Base-by-base conservation (phyloP, 257 asterid species). In the Coffea canephora region DNA sequence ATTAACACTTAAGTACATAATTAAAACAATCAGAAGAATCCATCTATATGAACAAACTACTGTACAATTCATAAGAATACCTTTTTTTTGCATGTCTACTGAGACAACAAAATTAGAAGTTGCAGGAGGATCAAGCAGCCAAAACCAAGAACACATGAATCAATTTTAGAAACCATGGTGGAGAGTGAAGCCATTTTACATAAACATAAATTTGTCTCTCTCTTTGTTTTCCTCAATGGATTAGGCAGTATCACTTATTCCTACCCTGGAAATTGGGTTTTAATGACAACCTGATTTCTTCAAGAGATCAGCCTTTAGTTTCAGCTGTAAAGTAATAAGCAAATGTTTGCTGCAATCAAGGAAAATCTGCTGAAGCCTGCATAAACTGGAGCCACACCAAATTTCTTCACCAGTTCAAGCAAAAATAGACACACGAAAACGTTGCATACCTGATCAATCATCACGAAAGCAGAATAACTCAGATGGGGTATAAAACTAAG, bases 261-360 rank as follows among this genome's bases (percentile, higher is more conserved):
- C 75, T 77, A 43, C 78, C 84, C 65, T 19, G 86, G 54, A 78
- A 75, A 66, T 52, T 78, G 75, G 83, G 83, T 74, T 86, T 84
- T 46, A 91, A 84, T 16, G 96, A 90, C 83, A 89, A 82, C 90
- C 92, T 97, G 18, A 94, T 94, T 87, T 94, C 98, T 84, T 94
- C 98, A 21, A 92, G 95, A 25, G 97, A 91, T 61, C 91, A 86
- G 25, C 98, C 97, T 85, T 85, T 91, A 11, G 98, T 94, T 84
- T 94, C 98, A 12, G 91, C 90, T 5, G 87, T 85, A 46, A 89
- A 92, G 65, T 76, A 82, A 85, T 82, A 91, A 11, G 93, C 87
- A 81, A 92, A 94, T 57, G 89, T 81, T 27, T 76, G 97, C 94
- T 25, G 95, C 96, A 69, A 91, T 76, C 88, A 91, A 83, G 18